These are phyloP conservation scores for Fusarium decemcellulare DNA, from an alignment of 2,329 filamentous ascomycete genomes.

Conservation along the genomic window DNA sequence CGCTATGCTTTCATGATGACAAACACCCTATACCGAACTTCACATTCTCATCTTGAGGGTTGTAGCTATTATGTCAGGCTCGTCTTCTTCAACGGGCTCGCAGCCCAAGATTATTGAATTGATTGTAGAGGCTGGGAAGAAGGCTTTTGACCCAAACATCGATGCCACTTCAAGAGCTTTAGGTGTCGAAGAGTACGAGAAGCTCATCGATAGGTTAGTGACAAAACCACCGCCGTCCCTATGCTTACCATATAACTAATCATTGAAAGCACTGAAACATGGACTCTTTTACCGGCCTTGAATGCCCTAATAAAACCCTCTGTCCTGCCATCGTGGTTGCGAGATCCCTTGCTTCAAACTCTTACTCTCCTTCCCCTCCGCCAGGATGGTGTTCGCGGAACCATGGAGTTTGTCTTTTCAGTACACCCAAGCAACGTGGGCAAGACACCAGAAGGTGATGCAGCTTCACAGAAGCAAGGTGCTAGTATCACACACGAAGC, in stretches of 20 bases:
- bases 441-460: slow-evolving; percentile 54
- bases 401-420: slow-evolving; percentile 79
- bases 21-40: slow-evolving; percentile 41
- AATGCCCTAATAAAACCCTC: slow-evolving; percentile 75
- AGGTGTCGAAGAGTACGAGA: slow-evolving; percentile 58
- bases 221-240: not conserved
- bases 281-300: slow-evolving; percentile 71
- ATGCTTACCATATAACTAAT: slow-evolving; percentile 11
- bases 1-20: slow-evolving; percentile 28
- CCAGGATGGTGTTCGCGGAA: slow-evolving; percentile 74
- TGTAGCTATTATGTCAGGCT: slow-evolving; percentile 45
- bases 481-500: slow-evolving; percentile 79
- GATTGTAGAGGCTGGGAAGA: slow-evolving; percentile 58
- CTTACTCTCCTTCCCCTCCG: slow-evolving; percentile 74
- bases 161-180: slow-evolving; percentile 52
- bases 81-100: slow-evolving; percentile 32
- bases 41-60: slow-evolving; percentile 14
- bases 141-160: slow-evolving; percentile 63
- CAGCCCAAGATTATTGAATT: slow-evolving; percentile 52
- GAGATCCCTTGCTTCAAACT: slow-evolving; percentile 66
- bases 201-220: slow-evolving; percentile 65
- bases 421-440: slow-evolving; percentile 71
- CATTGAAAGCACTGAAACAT: slow-evolving; percentile 54
- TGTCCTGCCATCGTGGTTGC: slow-evolving; percentile 72
- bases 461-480: slow-evolving; percentile 67